Evolutionary conservation across 371 early-diverging fungal species (phyloP).

Genomic region (Amoeboradix gromovi): DNA sequence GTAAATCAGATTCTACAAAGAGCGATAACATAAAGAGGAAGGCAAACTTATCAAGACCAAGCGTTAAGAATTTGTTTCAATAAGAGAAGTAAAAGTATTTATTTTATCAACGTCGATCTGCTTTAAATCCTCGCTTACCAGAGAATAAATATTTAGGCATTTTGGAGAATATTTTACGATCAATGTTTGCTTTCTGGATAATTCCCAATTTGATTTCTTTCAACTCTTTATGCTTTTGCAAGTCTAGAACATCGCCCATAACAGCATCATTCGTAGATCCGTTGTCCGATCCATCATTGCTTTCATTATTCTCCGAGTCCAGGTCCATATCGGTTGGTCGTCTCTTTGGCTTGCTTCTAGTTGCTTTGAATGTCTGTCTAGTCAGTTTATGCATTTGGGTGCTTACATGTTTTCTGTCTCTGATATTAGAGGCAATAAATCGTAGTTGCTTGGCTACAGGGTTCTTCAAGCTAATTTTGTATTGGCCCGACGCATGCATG

Average conservation of each 20-base stretch:
- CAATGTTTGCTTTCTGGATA: slow-evolving; percentile 43
- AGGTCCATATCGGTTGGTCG: background rate
- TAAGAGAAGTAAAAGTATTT: background rate
- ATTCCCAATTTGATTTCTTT: background rate
- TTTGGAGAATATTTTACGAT: slow-evolving; percentile 53
- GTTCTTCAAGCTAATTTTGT: background rate
- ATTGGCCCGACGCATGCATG: slow-evolving; percentile 47
- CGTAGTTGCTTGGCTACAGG: background rate
- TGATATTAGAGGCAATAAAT: background rate
- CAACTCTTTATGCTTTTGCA: too few relatives aligned
- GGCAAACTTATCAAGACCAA: background rate
- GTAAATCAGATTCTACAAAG: background rate
- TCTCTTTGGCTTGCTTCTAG: background rate
- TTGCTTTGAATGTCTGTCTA: background rate
- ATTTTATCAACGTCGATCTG: slow-evolving; percentile 41
- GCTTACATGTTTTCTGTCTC: background rate
- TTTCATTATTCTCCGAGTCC: background rate
- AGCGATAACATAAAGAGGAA: background rate
- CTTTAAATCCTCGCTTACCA: slow-evolving; percentile 59
- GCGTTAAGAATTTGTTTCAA: background rate
- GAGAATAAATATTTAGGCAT: slow-evolving; percentile 90
- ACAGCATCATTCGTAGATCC: background rate
- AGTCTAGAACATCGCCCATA: too few relatives aligned
- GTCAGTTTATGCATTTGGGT: background rate
- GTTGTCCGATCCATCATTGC: background rate